Conservation (phyloP, 371 early-diverging fungal species). For the Blastocladiella emersonii region DNA sequence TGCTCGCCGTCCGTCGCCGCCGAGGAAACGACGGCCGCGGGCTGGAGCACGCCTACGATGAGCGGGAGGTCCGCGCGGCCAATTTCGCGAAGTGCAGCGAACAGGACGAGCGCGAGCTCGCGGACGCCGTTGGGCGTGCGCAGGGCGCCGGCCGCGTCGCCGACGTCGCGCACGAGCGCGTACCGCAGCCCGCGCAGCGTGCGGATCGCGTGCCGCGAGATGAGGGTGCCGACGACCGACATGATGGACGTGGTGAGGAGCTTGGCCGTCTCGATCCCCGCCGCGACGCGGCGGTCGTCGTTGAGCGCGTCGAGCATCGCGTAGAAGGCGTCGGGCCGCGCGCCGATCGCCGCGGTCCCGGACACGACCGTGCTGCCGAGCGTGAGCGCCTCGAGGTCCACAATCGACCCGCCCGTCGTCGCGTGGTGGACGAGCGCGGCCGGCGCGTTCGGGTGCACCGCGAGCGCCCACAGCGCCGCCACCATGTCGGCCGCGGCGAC, state of each 20-base stretch:
- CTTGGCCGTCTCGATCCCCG: not conserved
- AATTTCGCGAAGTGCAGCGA: not conserved
- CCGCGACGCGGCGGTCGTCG: not conserved
- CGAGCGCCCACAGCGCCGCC: not conserved
- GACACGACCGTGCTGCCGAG: too few species aligned
- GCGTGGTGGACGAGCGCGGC: too few species aligned
- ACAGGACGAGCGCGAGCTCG: not conserved
- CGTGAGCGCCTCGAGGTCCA: too few species aligned
- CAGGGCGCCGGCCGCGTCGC: not conserved
- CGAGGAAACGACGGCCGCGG: too few species aligned
- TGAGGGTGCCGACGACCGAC: not conserved
- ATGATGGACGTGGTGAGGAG: not conserved
- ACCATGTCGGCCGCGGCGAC: not conserved
- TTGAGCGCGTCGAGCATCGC: not conserved
- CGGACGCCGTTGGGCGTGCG: not conserved
- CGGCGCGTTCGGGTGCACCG: not conserved
- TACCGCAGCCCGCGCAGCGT: not conserved
- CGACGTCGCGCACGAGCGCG: not conserved
- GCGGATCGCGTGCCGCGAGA: not conserved
- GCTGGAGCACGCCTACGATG: not conserved
- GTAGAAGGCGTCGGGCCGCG: not conserved
- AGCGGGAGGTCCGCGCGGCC: not conserved
- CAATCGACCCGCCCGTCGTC: too few species aligned
- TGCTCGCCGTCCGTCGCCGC: too few species aligned
- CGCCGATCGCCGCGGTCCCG: too few species aligned